Base-by-base conservation (phyloP, 768 basidiomycete species). In the Pisolithus albus region DNA sequence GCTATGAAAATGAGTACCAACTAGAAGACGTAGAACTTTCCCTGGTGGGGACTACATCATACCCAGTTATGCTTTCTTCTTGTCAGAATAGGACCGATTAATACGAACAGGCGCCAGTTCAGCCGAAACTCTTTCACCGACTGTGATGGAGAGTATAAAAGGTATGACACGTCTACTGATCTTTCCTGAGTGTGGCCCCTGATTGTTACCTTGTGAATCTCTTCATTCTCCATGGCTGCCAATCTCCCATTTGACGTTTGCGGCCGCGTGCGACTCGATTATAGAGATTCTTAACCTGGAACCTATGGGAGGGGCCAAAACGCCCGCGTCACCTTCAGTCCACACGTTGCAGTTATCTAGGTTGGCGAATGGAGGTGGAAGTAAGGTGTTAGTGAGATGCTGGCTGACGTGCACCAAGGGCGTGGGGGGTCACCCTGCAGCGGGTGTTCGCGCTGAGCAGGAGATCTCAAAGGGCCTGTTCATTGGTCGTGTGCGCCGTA, bases 1-100 rank as follows among this genome's bases (percentile, higher is more conserved):
- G 96, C n/a, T 99, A 98, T 68, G 90, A 93, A 64, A 96, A 98
- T 72, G 95, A 98, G 70, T 99, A 99, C 70, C 90, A 92, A 68
- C 74, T 97, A 39, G 96, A 99, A 68, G 96, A 98, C 54, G 81
- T 96, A 51, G 96, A 98, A 66, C 75, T 99, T 49, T 84, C 86
- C 93, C 91, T 10, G 88, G 86, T 28, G 85, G 86, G 2, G 95
- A 98, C 72, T 99, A 95, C 68, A 89, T 99, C 62, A 74, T 94
- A 38, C 95, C 96, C 16, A 93, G 81, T 59, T 97, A 97, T 61
- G 83, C 82, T 10, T 88, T 89, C 21, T 98, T 98, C 71, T 79
- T 83, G 49, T 78, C 86, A 47, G 96, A 99, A 72, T 99, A 96
- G 96, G 96, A 97, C 62, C 81, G 91, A 55, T 65, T 99, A 65